A percentile compares a stretch with the other conserved stretches of the same genome.
phyloP scores from a whole-genome alignment of 257 asterid genomes.

The Plantago ovata region DNA sequence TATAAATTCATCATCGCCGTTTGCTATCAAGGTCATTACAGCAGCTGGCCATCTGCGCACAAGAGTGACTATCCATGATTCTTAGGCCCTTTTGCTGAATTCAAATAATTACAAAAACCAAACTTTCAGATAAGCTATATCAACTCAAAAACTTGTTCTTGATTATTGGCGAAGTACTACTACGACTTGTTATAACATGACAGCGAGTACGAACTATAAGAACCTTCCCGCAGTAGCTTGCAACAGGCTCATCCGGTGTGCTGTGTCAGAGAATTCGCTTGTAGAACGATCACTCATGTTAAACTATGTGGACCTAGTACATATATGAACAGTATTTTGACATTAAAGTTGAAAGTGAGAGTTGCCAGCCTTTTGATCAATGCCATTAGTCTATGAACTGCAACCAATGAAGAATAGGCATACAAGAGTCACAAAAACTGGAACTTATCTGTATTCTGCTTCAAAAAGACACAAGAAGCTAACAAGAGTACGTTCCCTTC shows the following conservation, averaged over 20 bases:
- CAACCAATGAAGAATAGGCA: conserved; percentile 24
- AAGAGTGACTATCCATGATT: too few species aligned
- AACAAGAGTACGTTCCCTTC: too few species aligned
- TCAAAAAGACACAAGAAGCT: too few species aligned
- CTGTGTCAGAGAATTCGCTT: conserved; percentile 30
- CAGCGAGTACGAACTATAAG: neutral
- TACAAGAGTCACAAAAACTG: conserved; percentile 27
- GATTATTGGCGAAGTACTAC: neutral
- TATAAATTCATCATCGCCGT: conserved; percentile 51
- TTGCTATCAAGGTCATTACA: conserved; percentile 34
- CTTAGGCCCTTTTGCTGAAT: conserved; percentile 37
- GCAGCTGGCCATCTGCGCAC: too few species aligned
- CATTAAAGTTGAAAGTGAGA: neutral
- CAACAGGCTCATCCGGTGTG: conserved; percentile 44
- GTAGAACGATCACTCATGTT: conserved; percentile 57
- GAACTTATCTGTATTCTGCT: too few species aligned
- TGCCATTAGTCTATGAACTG: conserved; percentile 19
- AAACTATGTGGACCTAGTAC: conserved; percentile 45
- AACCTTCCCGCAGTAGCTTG: conserved; percentile 45
- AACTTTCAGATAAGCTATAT: neutral
- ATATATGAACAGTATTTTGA: neutral
- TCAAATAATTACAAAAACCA: neutral
- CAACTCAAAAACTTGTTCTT: neutral
- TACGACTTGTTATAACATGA: neutral
- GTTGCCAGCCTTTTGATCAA: conserved; percentile 44